Percentiles rank a stretch among this genome's conserved stretches.
Conservation (phyloP, 2,329 filamentous ascomycete genomes). For the Cladorrhinum sp. region DNA sequence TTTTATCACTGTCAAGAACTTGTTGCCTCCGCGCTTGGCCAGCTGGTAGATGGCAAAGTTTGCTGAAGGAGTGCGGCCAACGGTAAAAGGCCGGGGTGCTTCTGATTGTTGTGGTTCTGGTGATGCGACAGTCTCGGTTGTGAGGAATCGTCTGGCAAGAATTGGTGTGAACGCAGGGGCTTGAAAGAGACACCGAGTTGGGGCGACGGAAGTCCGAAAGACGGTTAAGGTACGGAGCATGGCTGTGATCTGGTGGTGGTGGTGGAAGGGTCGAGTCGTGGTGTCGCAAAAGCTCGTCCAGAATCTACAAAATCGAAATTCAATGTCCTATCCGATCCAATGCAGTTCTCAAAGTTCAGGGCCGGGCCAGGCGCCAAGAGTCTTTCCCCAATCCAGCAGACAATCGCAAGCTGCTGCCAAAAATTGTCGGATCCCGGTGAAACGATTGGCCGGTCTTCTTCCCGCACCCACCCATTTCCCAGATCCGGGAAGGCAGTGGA, state of each 20-base stretch:
- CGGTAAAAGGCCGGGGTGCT: conserved; percentile 52
- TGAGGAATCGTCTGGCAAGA: conserved; percentile 9
- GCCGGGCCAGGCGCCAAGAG: not conserved
- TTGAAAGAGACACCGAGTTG: conserved; percentile 5
- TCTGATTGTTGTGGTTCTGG: conserved; percentile 1
- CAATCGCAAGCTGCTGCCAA: not conserved
- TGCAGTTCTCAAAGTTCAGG: not conserved
- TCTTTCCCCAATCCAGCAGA: not conserved
- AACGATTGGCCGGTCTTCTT: conserved; percentile 22
- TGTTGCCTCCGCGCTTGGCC: conserved; percentile 71
- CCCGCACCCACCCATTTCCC: not conserved
- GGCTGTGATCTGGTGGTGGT: conserved; percentile 2
- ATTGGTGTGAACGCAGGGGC: not conserved
- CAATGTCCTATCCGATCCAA: not conserved
- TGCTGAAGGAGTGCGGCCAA: conserved; percentile 67
- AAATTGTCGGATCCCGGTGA: conserved; percentile 13
- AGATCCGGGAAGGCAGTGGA: not conserved
- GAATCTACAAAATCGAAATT: not conserved
- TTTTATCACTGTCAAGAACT: conserved; percentile 70
- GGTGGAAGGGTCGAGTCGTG: not conserved
- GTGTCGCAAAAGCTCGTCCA: not conserved
- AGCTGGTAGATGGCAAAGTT: conserved; percentile 76
- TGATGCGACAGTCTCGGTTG: conserved; percentile 3
- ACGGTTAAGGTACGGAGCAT: conserved; percentile 22
- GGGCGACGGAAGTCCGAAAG: conserved; percentile 10